phyloP scores from a whole-genome alignment of 306 rosid species.

The Lathyrus aphaca region DNA sequence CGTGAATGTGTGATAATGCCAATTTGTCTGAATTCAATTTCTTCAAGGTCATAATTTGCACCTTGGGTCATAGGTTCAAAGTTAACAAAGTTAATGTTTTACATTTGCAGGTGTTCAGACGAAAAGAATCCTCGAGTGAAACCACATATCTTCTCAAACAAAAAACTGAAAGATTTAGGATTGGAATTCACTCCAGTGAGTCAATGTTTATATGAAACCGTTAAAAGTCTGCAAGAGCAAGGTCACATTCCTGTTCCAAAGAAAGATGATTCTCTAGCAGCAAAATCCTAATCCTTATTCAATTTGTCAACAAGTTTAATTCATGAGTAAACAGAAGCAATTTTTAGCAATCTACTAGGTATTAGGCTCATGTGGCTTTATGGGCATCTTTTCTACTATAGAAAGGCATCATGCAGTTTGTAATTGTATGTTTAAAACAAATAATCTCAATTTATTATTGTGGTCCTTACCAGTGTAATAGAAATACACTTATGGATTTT shows the following conservation, averaged over 20 bases:
- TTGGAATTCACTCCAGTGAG: slow-evolving; percentile 78
- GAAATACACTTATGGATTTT: too few relatives aligned
- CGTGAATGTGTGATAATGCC: too few relatives aligned
- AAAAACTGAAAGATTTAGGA: slow-evolving; percentile 81
- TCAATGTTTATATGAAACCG: slow-evolving; percentile 81
- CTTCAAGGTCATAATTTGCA: background rate
- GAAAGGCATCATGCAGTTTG: slow-evolving; percentile 1
- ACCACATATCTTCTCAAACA: slow-evolving; percentile 72
- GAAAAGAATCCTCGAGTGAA: slow-evolving; percentile 75
- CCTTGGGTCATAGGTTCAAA: background rate
- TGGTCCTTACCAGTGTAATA: background rate
- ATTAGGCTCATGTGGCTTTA: slow-evolving; percentile 13
- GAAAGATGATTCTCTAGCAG: slow-evolving; percentile 51
- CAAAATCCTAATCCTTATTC: slow-evolving; percentile 31
- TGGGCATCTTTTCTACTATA: background rate
- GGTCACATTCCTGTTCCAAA: slow-evolving; percentile 65
- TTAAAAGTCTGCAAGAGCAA: slow-evolving; percentile 87
- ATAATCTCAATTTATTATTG: background rate
- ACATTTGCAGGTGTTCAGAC: slow-evolving; percentile 68
- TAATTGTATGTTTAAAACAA: background rate
- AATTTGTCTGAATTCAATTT: too few relatives aligned
- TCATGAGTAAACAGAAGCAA: background rate
- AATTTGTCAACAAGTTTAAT: slow-evolving; percentile 14
- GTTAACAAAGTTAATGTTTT: background rate
- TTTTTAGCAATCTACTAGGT: slow-evolving; percentile 13